Evolutionary conservation across 257 asterid species (phyloP).

Genomic region (Plectranthus barbatus): DNA sequence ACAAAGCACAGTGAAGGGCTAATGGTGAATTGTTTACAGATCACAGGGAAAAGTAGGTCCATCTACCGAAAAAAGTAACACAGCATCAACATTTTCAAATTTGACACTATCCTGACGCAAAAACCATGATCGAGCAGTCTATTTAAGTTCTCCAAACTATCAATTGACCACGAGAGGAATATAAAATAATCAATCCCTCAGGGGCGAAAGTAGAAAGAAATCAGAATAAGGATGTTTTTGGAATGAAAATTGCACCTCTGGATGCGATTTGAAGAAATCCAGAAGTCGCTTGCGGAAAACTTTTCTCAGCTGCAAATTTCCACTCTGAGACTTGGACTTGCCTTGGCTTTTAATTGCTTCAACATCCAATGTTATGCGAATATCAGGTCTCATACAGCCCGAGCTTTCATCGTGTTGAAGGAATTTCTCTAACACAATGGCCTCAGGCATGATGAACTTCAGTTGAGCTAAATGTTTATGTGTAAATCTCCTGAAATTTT

Average conservation of each 20-base stretch:
- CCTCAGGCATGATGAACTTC: slow-evolving; percentile 78
- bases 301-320: slow-evolving; percentile 43
- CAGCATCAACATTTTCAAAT: not conserved
- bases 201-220: too few species aligned
- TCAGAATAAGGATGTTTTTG: not conserved
- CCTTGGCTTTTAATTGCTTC: slow-evolving; percentile 26
- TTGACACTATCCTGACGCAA: not conserved
- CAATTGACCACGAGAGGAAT: not conserved
- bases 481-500: slow-evolving; percentile 60
- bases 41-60: not conserved
- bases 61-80: not conserved
- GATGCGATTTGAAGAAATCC: slow-evolving; percentile 57
- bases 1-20: too few species aligned
- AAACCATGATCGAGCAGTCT: slow-evolving; percentile 1
- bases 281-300: slow-evolving; percentile 51
- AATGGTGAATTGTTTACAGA: too few species aligned
- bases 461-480: slow-evolving; percentile 66
- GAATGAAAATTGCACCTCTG: slow-evolving; percentile 40
- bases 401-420: slow-evolving; percentile 59
- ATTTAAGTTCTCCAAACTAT: not conserved
- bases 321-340: slow-evolving; percentile 36
- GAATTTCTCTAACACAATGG: slow-evolving; percentile 53
- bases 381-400: slow-evolving; percentile 66
- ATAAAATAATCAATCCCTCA: not conserved
- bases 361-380: slow-evolving; percentile 25